Evolutionary conservation across 441 rosid species (phyloP).

Genomic region (Adansonia gregorii): DNA sequence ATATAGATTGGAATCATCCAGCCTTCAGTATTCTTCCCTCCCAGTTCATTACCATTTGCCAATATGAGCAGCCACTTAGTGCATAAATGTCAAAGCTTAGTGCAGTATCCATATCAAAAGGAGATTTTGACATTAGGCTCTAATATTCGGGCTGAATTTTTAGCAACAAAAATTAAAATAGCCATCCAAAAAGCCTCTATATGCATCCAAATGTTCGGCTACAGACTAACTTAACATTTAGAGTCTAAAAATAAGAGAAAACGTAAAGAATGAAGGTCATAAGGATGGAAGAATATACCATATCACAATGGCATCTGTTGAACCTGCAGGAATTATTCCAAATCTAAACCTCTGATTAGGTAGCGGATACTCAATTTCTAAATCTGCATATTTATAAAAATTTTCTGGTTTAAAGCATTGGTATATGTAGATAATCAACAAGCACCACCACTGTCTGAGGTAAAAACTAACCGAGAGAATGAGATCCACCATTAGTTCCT

Average conservation of each 20-base stretch:
- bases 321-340: constrained; percentile 92
- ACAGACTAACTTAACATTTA: neutral
- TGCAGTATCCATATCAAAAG: neutral
- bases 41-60: neutral
- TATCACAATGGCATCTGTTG: constrained; percentile 88
- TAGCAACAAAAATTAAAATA: neutral
- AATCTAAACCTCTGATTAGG: constrained; percentile 61
- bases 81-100: constrained; percentile 11
- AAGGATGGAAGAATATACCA: constrained; percentile 51
- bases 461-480: constrained; percentile 45
- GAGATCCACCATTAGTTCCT: constrained; percentile 50
- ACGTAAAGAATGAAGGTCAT: neutral
- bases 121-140: neutral
- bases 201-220: neutral
- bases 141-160: neutral
- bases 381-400: constrained; percentile 43
- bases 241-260: neutral
- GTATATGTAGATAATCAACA: neutral
- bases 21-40: neutral
- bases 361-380: constrained; percentile 45
- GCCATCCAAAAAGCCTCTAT: neutral
- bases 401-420: constrained; percentile 22
- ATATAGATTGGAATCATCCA: neutral
- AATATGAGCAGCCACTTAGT: neutral
- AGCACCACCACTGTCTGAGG: constrained; percentile 2